A percentile compares a stretch with the other conserved stretches of the same genome.
Evolutionary conservation across 2,329 filamentous ascomycete genomes (phyloP).

Genomic region (Dactylellina drechsleri): DNA sequence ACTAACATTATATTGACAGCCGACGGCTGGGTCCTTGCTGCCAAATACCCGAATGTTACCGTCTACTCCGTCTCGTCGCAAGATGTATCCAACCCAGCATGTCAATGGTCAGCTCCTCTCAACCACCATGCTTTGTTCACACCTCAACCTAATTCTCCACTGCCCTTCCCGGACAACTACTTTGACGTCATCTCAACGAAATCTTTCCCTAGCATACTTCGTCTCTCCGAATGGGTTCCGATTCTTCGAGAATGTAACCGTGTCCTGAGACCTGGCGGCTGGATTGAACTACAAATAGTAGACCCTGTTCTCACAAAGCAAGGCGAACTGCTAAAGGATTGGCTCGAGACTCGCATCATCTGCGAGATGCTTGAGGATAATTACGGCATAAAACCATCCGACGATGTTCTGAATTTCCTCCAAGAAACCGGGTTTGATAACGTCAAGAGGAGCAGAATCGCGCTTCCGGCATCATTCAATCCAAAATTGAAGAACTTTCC

Average conservation of each 20-base stretch:
- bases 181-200: constrained; percentile 54
- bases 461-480: constrained; percentile 51
- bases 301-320: constrained; percentile 52
- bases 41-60: constrained; percentile 54
- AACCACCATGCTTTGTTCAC: constrained; percentile 51
- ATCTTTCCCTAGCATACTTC: constrained; percentile 50
- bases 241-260: constrained; percentile 53
- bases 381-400: constrained; percentile 50
- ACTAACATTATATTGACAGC: constrained; percentile 43
- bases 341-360: constrained; percentile 51
- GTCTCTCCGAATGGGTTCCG: constrained; percentile 46
- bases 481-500: constrained; percentile 47
- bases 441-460: constrained; percentile 54
- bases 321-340: constrained; percentile 51
- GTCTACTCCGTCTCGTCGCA: constrained; percentile 53
- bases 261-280: constrained; percentile 52
- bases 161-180: constrained; percentile 55
- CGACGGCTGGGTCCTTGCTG: constrained; percentile 55
- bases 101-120: constrained; percentile 54
- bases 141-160: constrained; percentile 49
- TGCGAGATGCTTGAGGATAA: constrained; percentile 51
- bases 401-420: constrained; percentile 49
- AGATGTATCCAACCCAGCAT: constrained; percentile 50
- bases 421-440: constrained; percentile 54
- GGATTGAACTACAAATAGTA: constrained; percentile 54